Base-by-base conservation (phyloP, 306 rosid species). In the Quercus variabilis region DNA sequence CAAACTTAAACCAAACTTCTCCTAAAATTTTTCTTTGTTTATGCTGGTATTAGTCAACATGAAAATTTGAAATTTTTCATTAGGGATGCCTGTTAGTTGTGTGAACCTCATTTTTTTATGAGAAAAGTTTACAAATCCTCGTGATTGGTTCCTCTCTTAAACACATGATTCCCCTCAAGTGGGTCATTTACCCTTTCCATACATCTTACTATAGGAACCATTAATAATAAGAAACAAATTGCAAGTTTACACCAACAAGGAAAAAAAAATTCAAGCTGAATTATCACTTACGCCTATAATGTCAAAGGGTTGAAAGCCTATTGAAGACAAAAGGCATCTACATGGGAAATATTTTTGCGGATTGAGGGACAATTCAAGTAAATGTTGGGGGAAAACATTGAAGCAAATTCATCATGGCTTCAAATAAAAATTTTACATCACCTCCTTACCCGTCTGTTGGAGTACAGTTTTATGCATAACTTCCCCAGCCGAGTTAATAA, bases 371-470 rank as follows among this genome's bases (percentile, higher is more conserved):
- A 28, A 64, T 64, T 31, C 70, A 64, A 64, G 18, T 31, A 18
- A 30, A 31, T 31, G 38, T n/a, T 1, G 15, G 4, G 28, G 20
- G 10, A 38, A 38, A 35, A 18, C 12, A 18, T 58, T 20, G 77
- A 60, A 33, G 72, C 60, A 26, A 78, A 41, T 26, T 25, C 71
- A 55, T 23, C 75, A 2, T 52, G 35, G 41, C 75, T 73, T 17
- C 71, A 55, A 14, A 31, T 30, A 30, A 54, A 58, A 63, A n/a
- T 60, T 75, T 82, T 77, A 83, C 84, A 85, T 87, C 71, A 35
- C 73, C 60, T 82, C 89, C 80, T 43, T 79, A n/a, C 91, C 89
- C 79, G 57, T 79, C 84, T 86, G 87, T 54, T 85, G 91, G 68
- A 83, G 81, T 56, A 85, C 59, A 77, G 77, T 81, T 82, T 55